Base-by-base conservation (phyloP, 1,284 basidiomycete species). In the Wallemia mellicola region DNA sequence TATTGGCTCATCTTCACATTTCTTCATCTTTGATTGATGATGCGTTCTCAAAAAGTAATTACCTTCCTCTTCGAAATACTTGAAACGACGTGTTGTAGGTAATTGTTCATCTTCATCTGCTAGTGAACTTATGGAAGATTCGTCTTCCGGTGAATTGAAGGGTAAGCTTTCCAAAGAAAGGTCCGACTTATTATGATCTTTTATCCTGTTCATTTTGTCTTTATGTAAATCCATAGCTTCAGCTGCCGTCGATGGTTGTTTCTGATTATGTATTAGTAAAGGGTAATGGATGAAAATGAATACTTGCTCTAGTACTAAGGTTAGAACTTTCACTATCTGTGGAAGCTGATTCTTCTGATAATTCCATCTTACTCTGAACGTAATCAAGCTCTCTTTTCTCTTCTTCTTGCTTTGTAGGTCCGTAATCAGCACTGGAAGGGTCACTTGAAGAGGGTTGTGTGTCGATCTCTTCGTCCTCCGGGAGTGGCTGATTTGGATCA, bases 1-100 rank as follows among this genome's bases (percentile, higher is more conserved):
- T 59, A 92, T 89, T 0, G 86, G 86, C 75, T 89, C 85, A 65
- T 89, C 85, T 67, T 88, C 84, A 65, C 86, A 89, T 57, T 73
- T 73, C 28, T 75, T 69, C 11, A 88, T 64, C 58, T 75, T 73
- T 0, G 83, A 83, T 65, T 85, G 82, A 9, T 82, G 69, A 0
- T 85, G 85, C 7, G 80, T 70, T 2, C 88, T 74, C 54, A 86
- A 73, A 67, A 86, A 81, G 65, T 83, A 74, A 0, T 85, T 84
- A 62, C 85, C 72, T 24, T 76, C 77, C 58, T 82, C 79, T 63
- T 79, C 71, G 9, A 76, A 70, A 66, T 86, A 79, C 66, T 81
- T 73, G 66, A 85, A 86, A 22, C 81, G 72, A 60, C 79, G 71
- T 0, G 79, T 80, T 59, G 81, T 70, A 38, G 75, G 68, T 3